These are phyloP conservation scores for Pouteria glomerata DNA, from an alignment of 148 eudicot genomes.

Conservation along the genomic window DNA sequence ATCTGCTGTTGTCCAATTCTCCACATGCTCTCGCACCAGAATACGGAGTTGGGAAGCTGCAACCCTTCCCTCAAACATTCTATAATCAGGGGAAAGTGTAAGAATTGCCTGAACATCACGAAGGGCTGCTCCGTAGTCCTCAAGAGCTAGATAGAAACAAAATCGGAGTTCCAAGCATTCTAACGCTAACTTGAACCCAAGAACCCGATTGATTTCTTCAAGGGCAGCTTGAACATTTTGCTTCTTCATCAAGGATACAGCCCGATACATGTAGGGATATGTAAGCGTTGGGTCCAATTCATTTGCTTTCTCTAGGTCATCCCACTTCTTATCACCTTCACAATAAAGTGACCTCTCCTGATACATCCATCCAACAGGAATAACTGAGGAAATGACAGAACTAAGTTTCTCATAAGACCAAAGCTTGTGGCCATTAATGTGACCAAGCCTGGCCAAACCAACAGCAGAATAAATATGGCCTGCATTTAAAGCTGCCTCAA, in stretches of 20 bases:
- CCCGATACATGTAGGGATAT: conserved; percentile 90
- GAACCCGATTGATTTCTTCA: conserved; percentile 72
- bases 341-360: conserved; percentile 80
- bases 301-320: conserved; percentile 76
- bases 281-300: conserved; percentile 88
- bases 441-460: conserved; percentile 67
- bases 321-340: conserved; percentile 57
- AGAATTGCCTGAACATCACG: conserved; percentile 87
- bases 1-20: conserved; percentile 85
- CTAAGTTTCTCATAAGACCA: conserved; percentile 58
- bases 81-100: conserved; percentile 71
- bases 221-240: conserved; percentile 61
- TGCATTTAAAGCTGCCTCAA: conserved; percentile 55
- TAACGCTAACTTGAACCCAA: conserved; percentile 80
- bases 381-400: conserved; percentile 48
- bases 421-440: conserved; percentile 53
- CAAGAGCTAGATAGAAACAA: conserved; percentile 71
- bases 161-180: conserved; percentile 92
- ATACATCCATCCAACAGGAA: conserved; percentile 90
- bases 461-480: conserved; percentile 79
- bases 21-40: conserved; percentile 66
- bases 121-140: conserved; percentile 72
- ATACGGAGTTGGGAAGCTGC: conserved; percentile 66
- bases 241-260: conserved; percentile 63
- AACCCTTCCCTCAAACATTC: conserved; percentile 82